These are phyloP conservation scores for Mycena galopus DNA, from an alignment of 768 basidiomycete species.

Conservation along the genomic window DNA sequence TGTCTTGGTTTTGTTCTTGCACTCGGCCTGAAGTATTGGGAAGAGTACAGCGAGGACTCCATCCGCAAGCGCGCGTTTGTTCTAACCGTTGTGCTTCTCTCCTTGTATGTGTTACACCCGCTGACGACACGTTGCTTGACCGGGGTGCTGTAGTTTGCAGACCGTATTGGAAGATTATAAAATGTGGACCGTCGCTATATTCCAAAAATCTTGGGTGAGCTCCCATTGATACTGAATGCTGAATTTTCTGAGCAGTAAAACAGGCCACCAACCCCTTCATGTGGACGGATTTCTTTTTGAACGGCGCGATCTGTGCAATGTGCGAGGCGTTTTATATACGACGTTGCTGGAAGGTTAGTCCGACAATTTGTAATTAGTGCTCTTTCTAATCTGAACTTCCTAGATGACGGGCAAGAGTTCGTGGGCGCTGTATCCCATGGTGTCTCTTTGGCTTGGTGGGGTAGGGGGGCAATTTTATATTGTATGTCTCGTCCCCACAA, in stretches of 20 bases:
- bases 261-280: constrained; percentile 56
- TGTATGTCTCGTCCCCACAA: constrained; percentile 38
- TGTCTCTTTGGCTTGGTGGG: constrained; percentile 47
- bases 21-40: constrained; percentile 57
- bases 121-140: background rate
- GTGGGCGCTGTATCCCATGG: constrained; percentile 53
- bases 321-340: constrained; percentile 65
- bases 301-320: constrained; percentile 59
- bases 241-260: constrained; percentile 24
- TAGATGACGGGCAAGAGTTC: constrained; percentile 57
- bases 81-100: constrained; percentile 51
- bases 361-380: background rate
- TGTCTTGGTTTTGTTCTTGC: constrained; percentile 58
- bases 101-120: constrained; percentile 50
- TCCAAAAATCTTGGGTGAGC: constrained; percentile 51
- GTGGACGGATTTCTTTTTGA: constrained; percentile 62
- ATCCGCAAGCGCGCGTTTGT: constrained; percentile 58
- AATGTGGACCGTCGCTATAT: constrained; percentile 53
- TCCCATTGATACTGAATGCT: background rate
- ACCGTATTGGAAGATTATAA: constrained; percentile 58
- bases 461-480: constrained; percentile 57
- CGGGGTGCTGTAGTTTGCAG: constrained; percentile 47
- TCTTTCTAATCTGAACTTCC: background rate
- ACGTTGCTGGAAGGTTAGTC: constrained; percentile 64
- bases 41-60: constrained; percentile 60